These are phyloP conservation scores for Petasospora fabianii DNA, from an alignment of 1,139 yeast species.

Conservation along the genomic window DNA sequence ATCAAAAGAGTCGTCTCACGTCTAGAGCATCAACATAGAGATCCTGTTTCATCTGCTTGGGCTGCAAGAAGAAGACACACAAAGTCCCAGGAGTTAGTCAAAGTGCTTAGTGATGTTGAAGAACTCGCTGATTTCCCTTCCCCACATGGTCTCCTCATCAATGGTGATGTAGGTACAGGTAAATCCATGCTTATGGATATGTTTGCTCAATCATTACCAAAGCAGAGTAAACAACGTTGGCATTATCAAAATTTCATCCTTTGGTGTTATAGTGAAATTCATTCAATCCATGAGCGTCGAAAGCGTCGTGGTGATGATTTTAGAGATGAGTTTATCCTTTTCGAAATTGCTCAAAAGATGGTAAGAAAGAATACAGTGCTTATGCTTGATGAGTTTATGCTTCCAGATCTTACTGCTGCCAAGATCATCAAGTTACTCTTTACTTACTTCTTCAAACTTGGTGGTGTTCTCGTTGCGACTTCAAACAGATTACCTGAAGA, in stretches of 20 bases:
- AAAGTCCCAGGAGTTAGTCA: conserved; percentile 37
- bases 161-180: conserved; percentile 78
- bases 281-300: conserved; percentile 46
- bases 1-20: conserved; percentile 46
- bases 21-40: conserved; percentile 33
- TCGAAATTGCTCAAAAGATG: conserved; percentile 67
- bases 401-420: conserved; percentile 72
- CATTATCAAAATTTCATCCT: conserved; percentile 68
- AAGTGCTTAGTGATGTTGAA: conserved; percentile 59
- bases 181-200: conserved; percentile 73
- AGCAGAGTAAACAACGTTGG: conserved; percentile 63
- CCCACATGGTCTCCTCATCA: conserved; percentile 62
- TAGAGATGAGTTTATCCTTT: conserved; percentile 55
- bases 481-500: conserved; percentile 71
- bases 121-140: conserved; percentile 60
- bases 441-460: conserved; percentile 65
- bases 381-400: conserved; percentile 68
- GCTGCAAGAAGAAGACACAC: conserved; percentile 2
- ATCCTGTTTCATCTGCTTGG: conserved; percentile 1
- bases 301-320: conserved; percentile 15
- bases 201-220: conserved; percentile 63
- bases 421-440: conserved; percentile 62
- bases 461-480: conserved; percentile 73
- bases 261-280: conserved; percentile 64
- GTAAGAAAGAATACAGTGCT: conserved; percentile 55